A percentile compares a stretch with the other conserved stretches of the same genome.
These are phyloP conservation scores for Rubia occidens DNA, from an alignment of 305 asterid species.

Conservation along the genomic window DNA sequence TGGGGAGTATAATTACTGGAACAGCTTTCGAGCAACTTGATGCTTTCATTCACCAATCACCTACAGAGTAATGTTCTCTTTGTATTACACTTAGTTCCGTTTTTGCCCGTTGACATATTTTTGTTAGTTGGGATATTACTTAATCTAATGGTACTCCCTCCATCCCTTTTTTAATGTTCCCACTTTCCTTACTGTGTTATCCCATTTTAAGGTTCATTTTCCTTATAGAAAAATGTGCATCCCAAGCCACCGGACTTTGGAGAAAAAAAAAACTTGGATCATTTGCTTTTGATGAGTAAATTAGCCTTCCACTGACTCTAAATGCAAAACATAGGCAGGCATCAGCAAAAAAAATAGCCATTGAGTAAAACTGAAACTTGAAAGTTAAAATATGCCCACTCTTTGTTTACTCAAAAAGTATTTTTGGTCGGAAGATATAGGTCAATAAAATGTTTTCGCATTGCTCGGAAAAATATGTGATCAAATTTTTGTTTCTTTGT, in stretches of 20 bases:
- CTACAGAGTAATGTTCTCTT: conserved; percentile 54
- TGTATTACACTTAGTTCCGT: not conserved
- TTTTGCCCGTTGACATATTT: not conserved
- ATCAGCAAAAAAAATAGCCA: too few relatives aligned
- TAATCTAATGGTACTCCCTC: not conserved
- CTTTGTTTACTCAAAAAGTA: not conserved
- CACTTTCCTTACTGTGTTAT: not conserved
- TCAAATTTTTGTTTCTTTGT: not conserved
- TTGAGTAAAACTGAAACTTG: not conserved
- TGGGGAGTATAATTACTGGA: conserved; percentile 91
- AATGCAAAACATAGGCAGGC: too few relatives aligned
- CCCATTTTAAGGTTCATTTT: not conserved
- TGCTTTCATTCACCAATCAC: conserved; percentile 75
- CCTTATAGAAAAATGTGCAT: not conserved
- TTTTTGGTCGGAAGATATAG: not conserved
- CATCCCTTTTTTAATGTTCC: not conserved
- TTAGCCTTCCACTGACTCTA: not conserved
- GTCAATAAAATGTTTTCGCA: not conserved
- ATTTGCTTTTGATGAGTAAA: not conserved
- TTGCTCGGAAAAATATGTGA: not conserved
- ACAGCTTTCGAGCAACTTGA: conserved; percentile 95
- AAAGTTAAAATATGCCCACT: not conserved
- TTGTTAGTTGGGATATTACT: not conserved
- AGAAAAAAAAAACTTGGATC: not conserved
- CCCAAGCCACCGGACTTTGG: not conserved